Evolutionary conservation across 169 alveolate genomes (phyloP), one percentile per base, ranked within the genome.

Genomic region (Cryptosporidium canis): DNA sequence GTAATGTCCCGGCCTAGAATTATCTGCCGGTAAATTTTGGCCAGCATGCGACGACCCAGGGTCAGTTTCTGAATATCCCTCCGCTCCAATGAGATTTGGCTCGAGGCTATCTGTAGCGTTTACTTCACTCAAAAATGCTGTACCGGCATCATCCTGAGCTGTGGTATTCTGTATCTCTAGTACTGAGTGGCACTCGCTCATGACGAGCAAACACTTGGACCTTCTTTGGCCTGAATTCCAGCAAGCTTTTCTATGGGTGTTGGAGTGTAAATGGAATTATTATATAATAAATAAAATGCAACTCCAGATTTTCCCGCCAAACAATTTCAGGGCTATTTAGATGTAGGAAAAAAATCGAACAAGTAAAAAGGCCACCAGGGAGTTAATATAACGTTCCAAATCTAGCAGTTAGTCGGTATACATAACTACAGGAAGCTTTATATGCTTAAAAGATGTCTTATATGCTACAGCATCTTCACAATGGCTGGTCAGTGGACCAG

Each of bases 401-500:
- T 51, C 35, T 21, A 63, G 7, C 12, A 63, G 12, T 63, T 63
- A 27, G 12, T 14, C 12, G 12, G 31, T 31, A 24, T 63, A 16
- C 4, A 11, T 16, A 24, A 21, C 18, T 63, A 63, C 16, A n/a
- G 18, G 48, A 8, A 66, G n/a, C 8, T 37, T 66, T 37, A 14
- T 44, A 11, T 5, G 65, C 6, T 12, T 45, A 51, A 14, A 70
- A 70, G 43, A 98, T 98, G 99, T 96, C 99, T 71, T 98, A 96
- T 91, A 94, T 98, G 97, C 95, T 98, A 53, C 99, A 98, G 83
- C 99, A 98, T 94, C 95, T 98, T 83, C 96, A 95, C 85, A 95
- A 97, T 67, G 99, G 99, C 35, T 98, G 99, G 99, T 99, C 98
- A 83, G 99, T 98, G 93, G 99, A 97, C 91, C 98, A 98, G 92